phyloP scores from a whole-genome alignment of 371 early-diverging fungal genomes.

The Fennellomyces sp. region DNA sequence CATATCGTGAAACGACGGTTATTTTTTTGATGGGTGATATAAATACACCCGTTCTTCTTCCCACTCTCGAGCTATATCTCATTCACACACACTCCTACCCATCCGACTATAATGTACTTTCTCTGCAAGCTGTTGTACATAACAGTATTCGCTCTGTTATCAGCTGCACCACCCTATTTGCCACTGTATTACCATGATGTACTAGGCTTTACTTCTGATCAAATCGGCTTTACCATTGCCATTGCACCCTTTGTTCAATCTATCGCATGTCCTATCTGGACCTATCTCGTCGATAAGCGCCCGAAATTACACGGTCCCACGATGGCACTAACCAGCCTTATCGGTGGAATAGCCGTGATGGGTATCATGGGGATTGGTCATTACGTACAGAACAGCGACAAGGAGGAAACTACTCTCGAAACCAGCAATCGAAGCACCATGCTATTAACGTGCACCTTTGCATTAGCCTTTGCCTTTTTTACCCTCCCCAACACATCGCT shows the following conservation, averaged over 20 bases:
- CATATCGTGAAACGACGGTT: not conserved
- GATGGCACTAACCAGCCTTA: slow-evolving; percentile 39
- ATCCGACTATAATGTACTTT: not conserved
- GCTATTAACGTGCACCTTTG: slow-evolving; percentile 23
- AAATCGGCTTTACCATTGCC: slow-evolving; percentile 46
- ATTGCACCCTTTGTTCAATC: slow-evolving; percentile 55
- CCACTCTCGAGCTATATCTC: not conserved
- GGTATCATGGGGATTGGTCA: slow-evolving; percentile 23
- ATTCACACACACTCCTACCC: not conserved
- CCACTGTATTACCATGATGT: slow-evolving; percentile 43
- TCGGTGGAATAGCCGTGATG: slow-evolving; percentile 45
- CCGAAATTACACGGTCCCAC: slow-evolving; percentile 37
- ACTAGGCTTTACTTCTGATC: slow-evolving; percentile 41
- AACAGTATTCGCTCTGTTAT: slow-evolving; percentile 38
- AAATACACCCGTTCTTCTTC: not conserved
- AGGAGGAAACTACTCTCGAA: not conserved
- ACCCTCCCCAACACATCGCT: slow-evolving; percentile 44
- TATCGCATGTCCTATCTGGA: slow-evolving; percentile 49
- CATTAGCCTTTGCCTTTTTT: slow-evolving; percentile 46
- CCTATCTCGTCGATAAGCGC: slow-evolving; percentile 38
- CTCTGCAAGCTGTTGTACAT: slow-evolving; percentile 41
- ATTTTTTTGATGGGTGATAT: not conserved
- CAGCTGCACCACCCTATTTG: slow-evolving; percentile 43
- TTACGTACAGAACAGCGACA: not conserved
- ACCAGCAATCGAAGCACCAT: slow-evolving; percentile 7